A percentile compares a stretch with the other conserved stretches of the same genome.
These are phyloP conservation scores for Jaenimonas drosophilae DNA, from an alignment of 208 protist species.

Conservation along the genomic window DNA sequence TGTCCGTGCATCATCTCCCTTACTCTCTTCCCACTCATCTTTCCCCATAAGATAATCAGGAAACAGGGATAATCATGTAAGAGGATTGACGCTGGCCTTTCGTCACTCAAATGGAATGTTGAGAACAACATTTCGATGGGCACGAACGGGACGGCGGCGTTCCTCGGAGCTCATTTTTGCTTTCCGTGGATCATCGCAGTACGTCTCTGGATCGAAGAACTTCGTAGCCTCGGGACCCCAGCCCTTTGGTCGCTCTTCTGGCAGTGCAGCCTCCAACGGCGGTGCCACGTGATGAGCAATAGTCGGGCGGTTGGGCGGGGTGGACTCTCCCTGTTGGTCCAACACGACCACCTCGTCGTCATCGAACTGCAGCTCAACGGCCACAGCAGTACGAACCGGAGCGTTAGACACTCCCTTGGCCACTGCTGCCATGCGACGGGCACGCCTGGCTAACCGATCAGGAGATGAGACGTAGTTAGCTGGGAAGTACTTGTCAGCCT, in stretches of 20 bases:
- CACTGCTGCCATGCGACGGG: no score
- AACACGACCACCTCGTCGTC: neutral
- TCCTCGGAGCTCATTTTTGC: slow-evolving; percentile 7
- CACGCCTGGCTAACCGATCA: slow-evolving; percentile 11
- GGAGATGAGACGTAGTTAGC: slow-evolving; percentile 60
- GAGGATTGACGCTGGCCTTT: no score
- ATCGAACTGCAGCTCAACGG: neutral
- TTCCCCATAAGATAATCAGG: no score
- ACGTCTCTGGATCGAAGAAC: slow-evolving; percentile 39
- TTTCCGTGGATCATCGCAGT: slow-evolving; percentile 34
- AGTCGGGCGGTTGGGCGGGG: neutral
- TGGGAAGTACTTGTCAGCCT: slow-evolving; percentile 57
- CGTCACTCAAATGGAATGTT: no score
- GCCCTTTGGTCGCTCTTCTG: no score
- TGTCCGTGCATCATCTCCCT: no score
- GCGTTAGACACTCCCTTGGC: neutral
- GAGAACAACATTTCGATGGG: slow-evolving; percentile 9
- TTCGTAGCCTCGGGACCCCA: slow-evolving; percentile 22
- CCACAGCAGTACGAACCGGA: neutral
- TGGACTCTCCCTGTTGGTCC: neutral
- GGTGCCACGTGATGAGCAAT: neutral
- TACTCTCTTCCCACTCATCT: no score
- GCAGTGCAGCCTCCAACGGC: no score
- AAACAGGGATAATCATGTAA: no score
- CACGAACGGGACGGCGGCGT: slow-evolving; percentile 4